Evolutionary conservation across 345 rosid species (phyloP).

Genomic region (Citrus cavaleriei): DNA sequence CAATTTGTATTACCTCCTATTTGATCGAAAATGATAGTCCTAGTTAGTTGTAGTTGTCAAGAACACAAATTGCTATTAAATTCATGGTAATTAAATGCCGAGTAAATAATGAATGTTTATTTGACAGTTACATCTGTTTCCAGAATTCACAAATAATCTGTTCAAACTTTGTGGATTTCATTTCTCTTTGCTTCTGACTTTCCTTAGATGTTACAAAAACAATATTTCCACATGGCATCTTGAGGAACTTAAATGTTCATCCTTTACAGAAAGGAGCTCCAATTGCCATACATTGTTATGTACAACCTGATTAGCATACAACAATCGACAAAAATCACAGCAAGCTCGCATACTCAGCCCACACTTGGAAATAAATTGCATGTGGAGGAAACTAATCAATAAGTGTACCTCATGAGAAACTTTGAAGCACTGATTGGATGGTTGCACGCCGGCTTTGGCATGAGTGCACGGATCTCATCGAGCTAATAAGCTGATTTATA

Average conservation of each 20-base stretch:
- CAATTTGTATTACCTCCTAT: no score
- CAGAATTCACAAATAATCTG: not conserved
- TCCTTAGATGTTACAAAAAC: not conserved
- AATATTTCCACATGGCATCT: conserved; percentile 17
- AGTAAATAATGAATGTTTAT: not conserved
- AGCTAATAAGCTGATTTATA: not conserved
- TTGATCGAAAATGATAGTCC: no score
- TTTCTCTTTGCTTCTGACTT: not conserved
- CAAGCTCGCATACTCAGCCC: not conserved
- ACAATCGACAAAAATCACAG: conserved; percentile 17
- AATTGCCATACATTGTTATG: conserved; percentile 11
- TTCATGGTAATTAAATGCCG: not conserved
- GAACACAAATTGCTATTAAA: no score
- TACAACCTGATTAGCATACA: conserved; percentile 27
- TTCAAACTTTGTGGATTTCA: not conserved
- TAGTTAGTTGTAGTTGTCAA: no score
- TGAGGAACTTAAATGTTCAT: conserved; percentile 19
- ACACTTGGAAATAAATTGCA: conserved; percentile 1
- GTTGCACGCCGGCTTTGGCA: not conserved
- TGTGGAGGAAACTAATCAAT: not conserved
- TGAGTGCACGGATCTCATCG: not conserved
- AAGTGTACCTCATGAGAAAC: not conserved
- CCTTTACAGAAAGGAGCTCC: conserved; percentile 20
- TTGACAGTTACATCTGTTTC: not conserved
- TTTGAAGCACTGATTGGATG: not conserved